A percentile compares a stretch with the other conserved stretches of the same genome.
Conservation (phyloP, 768 basidiomycete genomes). For the Chalciporus chontae region DNA sequence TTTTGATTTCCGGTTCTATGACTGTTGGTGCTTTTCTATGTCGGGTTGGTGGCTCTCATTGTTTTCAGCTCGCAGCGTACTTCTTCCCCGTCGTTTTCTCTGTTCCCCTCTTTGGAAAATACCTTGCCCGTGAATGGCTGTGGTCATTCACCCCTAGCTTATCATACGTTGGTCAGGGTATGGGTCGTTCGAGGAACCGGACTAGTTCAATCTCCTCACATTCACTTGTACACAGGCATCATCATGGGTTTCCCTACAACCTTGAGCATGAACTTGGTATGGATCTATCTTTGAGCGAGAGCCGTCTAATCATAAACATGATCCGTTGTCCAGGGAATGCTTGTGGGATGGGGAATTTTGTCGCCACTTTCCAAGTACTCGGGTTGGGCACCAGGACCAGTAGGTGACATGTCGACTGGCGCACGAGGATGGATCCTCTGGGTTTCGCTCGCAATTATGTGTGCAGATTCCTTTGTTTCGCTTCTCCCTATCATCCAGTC, state of each 20-base stretch:
- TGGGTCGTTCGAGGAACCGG: not conserved
- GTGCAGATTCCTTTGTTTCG: constrained; percentile 84
- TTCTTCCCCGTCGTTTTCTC: constrained; percentile 89
- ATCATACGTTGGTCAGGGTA: constrained; percentile 89
- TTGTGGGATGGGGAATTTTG: constrained; percentile 94
- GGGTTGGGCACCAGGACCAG: constrained; percentile 94
- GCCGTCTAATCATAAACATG: not conserved
- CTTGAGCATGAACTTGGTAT: constrained; percentile 84
- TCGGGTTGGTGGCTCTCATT: not conserved
- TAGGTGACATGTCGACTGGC: constrained; percentile 81
- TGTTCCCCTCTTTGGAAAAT: constrained; percentile 79
- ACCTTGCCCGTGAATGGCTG: constrained; percentile 83
- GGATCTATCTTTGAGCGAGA: constrained; percentile 17
- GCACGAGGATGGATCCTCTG: constrained; percentile 98
- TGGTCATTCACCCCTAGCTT: constrained; percentile 93
- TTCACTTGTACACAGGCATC: constrained; percentile 54
- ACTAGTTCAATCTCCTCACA: constrained; percentile 1
- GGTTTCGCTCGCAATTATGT: constrained; percentile 94
- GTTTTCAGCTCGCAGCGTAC: constrained; percentile 69
- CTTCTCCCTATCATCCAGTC: constrained; percentile 72
- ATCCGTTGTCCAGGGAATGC: constrained; percentile 65
- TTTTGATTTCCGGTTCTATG: constrained; percentile 65
- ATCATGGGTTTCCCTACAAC: constrained; percentile 98
- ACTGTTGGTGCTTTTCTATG: constrained; percentile 54
- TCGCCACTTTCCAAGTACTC: constrained; percentile 77